Evolutionary conservation across 768 basidiomycete species (phyloP).

Genomic region (Boletus vinaceobasis): DNA sequence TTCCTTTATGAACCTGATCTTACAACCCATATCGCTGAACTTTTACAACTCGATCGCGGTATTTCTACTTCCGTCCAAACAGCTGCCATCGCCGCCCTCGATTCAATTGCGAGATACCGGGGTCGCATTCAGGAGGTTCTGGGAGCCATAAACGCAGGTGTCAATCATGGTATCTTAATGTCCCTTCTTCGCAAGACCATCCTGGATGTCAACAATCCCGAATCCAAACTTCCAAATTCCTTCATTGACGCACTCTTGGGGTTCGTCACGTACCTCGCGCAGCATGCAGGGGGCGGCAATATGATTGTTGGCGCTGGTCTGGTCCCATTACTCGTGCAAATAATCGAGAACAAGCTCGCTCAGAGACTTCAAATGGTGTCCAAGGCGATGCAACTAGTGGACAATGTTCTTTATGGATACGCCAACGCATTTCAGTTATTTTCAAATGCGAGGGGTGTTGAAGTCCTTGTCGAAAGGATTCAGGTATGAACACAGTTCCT

Average conservation of each 20-base stretch:
- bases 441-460: constrained; percentile 79
- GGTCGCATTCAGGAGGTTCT: constrained; percentile 82
- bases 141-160: constrained; percentile 88
- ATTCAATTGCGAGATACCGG: constrained; percentile 85
- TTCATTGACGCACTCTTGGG: constrained; percentile 83
- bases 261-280: constrained; percentile 84
- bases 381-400: constrained; percentile 88
- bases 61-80: constrained; percentile 74
- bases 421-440: constrained; percentile 86
- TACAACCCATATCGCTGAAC: constrained; percentile 81
- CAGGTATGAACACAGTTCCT: constrained; percentile 50
- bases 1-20: constrained; percentile 96
- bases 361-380: constrained; percentile 73
- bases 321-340: constrained; percentile 83
- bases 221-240: constrained; percentile 64
- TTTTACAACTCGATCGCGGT: constrained; percentile 75
- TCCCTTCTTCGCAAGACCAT: constrained; percentile 81
- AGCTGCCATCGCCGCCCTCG: constrained; percentile 84
- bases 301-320: constrained; percentile 95
- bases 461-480: constrained; percentile 80
- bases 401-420: constrained; percentile 88
- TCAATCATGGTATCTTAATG: constrained; percentile 95
- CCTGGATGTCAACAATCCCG: constrained; percentile 61
- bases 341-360: constrained; percentile 75
- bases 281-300: constrained; percentile 80